Conservation (phyloP, 1,284 basidiomycete species). For the Leccinum pallidistipes region DNA sequence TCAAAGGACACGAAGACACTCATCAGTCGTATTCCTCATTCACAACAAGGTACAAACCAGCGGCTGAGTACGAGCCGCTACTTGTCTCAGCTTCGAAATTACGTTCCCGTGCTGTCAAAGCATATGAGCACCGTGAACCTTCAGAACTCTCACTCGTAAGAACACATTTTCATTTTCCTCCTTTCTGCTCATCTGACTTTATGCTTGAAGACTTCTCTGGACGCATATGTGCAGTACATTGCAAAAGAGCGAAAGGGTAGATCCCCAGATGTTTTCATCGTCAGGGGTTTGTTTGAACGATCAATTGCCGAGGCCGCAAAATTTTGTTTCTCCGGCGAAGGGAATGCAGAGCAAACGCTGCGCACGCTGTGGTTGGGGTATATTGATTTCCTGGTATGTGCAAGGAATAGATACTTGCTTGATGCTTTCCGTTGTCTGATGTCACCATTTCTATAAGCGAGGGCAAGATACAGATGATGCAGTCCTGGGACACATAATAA, state of each 20-base stretch:
- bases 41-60: slow-evolving; percentile 73
- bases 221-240: slow-evolving; percentile 64
- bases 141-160: slow-evolving; percentile 60
- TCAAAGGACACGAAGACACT: slow-evolving; percentile 69
- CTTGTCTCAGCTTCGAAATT: slow-evolving; percentile 77
- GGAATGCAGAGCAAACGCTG: slow-evolving; percentile 56
- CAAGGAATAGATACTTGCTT: neutral
- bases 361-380: slow-evolving; percentile 67
- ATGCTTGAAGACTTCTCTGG: slow-evolving; percentile 46
- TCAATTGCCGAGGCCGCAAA: slow-evolving; percentile 72
- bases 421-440: neutral
- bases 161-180: neutral
- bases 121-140: slow-evolving; percentile 60
- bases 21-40: slow-evolving; percentile 86
- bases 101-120: slow-evolving; percentile 57
- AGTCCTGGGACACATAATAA: slow-evolving; percentile 42
- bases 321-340: slow-evolving; percentile 50
- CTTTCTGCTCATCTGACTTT: slow-evolving; percentile 1
- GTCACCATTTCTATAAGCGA: slow-evolving; percentile 40
- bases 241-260: slow-evolving; percentile 63
- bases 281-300: slow-evolving; percentile 71
- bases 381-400: slow-evolving; percentile 52
- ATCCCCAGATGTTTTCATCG: slow-evolving; percentile 61
- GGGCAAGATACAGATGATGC: slow-evolving; percentile 44
- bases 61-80: slow-evolving; percentile 72